Evolutionary conservation across 2,329 filamentous ascomycete species (phyloP).

Genomic region (Achaetomium macrosporum): DNA sequence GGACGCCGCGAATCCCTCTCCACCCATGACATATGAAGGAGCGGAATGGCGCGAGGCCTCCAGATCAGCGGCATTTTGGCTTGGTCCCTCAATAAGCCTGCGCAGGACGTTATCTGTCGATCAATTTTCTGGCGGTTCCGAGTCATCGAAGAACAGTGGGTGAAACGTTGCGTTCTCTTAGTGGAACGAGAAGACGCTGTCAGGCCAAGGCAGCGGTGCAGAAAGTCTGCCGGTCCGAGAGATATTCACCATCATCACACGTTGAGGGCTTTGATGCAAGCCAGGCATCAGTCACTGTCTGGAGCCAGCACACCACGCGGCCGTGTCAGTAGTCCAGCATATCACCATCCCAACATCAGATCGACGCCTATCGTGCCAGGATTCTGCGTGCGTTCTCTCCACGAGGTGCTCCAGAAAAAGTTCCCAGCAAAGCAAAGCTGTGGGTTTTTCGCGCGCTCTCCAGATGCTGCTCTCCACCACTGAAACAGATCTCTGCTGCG

Average conservation of each 20-base stretch:
- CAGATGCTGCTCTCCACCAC: not conserved
- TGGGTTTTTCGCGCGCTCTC: not conserved
- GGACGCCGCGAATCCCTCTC: conserved; percentile 3
- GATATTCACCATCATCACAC: not conserved
- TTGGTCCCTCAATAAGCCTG: not conserved
- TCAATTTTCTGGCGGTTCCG: conserved; percentile 3
- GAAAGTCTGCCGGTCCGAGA: not conserved
- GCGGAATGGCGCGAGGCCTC: not conserved
- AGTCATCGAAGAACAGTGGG: not conserved
- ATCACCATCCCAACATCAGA: not conserved
- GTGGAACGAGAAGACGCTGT: not conserved
- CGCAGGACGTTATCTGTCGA: conserved; percentile 1
- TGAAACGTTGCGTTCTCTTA: conserved; percentile 5
- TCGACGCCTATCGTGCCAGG: too few relatives aligned
- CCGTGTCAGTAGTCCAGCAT: not conserved
- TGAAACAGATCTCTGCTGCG: conserved; percentile 2
- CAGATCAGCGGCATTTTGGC: not conserved
- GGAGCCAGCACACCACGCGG: not conserved
- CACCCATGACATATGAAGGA: conserved; percentile 9
- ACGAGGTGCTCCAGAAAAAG: too few relatives aligned
- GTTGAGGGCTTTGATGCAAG: not conserved
- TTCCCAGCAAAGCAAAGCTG: not conserved
- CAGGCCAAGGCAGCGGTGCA: conserved; percentile 5
- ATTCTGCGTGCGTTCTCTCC: too few relatives aligned
- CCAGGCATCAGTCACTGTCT: not conserved